Percentiles rank a stretch among this genome's conserved stretches.
phyloP scores from a whole-genome alignment of 164 flowering plant species.

The Vitis cinerea region DNA sequence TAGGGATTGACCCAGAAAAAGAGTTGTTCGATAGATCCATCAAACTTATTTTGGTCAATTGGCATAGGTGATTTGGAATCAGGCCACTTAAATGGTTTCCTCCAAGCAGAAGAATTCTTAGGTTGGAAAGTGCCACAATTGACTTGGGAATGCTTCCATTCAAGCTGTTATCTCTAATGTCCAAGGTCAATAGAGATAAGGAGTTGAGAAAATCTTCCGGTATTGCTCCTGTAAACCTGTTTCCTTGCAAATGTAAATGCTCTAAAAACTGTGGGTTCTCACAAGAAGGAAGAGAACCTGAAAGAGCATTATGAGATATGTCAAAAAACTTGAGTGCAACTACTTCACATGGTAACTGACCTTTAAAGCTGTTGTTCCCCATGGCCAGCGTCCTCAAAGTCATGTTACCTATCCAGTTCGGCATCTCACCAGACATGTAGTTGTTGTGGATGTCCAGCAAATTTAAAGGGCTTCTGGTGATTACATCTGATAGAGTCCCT shows the following conservation, averaged over 20 bases:
- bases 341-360: not conserved
- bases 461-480: no score
- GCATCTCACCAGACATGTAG: no score
- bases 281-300: not conserved
- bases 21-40: conserved; percentile 8
- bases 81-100: conserved; percentile 3
- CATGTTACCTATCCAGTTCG: not conserved
- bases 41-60: not conserved
- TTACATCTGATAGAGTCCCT: no score
- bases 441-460: no score
- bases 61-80: conserved; percentile 1
- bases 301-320: not conserved
- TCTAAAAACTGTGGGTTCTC: not conserved
- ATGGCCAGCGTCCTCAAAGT: not conserved
- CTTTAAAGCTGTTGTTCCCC: not conserved
- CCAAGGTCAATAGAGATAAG: not conserved
- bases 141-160: conserved; percentile 1
- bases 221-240: not conserved
- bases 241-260: conserved; percentile 4
- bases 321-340: not conserved
- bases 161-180: conserved; percentile 1
- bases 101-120: conserved; percentile 1
- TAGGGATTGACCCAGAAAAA: conserved; percentile 2
- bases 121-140: not conserved
- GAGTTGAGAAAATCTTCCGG: not conserved